phyloP scores from a whole-genome alignment of 768 basidiomycete species.

The Podaxis carcinomalis region DNA sequence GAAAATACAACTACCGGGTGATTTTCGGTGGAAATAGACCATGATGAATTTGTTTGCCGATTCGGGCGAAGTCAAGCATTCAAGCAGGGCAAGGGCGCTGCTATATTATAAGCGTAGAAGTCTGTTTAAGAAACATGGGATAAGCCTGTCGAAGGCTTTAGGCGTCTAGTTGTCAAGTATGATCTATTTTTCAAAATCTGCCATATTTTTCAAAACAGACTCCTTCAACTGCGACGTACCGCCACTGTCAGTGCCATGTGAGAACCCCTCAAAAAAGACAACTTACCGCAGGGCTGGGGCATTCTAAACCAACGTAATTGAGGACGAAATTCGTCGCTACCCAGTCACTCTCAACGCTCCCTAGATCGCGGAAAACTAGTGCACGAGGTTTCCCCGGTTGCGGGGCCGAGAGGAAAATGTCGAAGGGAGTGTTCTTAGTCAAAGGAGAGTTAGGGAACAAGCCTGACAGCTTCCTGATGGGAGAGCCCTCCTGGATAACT shows the following conservation, averaged over 20 bases:
- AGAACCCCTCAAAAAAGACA: neutral
- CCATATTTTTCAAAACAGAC: slow-evolving; percentile 39
- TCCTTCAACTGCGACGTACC: slow-evolving; percentile 40
- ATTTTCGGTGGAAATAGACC: neutral
- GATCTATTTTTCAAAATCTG: slow-evolving; percentile 24
- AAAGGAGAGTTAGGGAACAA: slow-evolving; percentile 71
- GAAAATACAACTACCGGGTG: neutral
- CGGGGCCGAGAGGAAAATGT: slow-evolving; percentile 64
- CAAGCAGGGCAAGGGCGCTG: neutral
- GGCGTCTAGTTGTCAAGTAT: neutral
- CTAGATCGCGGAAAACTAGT: slow-evolving; percentile 68
- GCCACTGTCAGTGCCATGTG: neutral
- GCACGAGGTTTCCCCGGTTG: slow-evolving; percentile 44
- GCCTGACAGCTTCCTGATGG: slow-evolving; percentile 69
- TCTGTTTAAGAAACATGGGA: neutral
- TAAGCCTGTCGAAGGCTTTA: neutral
- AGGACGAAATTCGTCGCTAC: slow-evolving; percentile 68
- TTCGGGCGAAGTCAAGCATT: too few species aligned
- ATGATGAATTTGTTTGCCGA: too few species aligned
- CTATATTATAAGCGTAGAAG: neutral
- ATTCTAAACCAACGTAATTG: slow-evolving; percentile 70
- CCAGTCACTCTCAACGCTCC: slow-evolving; percentile 69
- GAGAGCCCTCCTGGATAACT: slow-evolving; percentile 51
- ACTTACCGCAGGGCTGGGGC: slow-evolving; percentile 69
- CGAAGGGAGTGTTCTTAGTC: slow-evolving; percentile 62